Conservation (phyloP, 768 basidiomycete genomes). For the Panus rudis region DNA sequence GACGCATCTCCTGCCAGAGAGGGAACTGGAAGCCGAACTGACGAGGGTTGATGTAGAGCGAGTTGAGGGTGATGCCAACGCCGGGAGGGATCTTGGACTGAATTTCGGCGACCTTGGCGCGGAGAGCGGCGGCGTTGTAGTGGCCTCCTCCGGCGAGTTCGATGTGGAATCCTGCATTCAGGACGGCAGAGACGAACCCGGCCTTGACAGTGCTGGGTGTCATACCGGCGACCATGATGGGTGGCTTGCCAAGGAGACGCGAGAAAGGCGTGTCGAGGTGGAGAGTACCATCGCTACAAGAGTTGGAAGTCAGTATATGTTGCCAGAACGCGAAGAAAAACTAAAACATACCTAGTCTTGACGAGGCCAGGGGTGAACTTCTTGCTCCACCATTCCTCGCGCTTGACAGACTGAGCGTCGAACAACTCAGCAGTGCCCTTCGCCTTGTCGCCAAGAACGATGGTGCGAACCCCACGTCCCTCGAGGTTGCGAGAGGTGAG, state of each 20-base stretch:
- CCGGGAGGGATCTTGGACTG: slow-evolving; percentile 79
- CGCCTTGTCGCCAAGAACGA: slow-evolving; percentile 86
- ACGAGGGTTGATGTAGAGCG: slow-evolving; percentile 96
- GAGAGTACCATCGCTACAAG: slow-evolving; percentile 77
- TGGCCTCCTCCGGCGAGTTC: slow-evolving; percentile 98
- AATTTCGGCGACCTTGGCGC: slow-evolving; percentile 89
- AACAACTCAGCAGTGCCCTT: slow-evolving; percentile 87
- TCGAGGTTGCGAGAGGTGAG: slow-evolving; percentile 87
- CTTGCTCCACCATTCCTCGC: slow-evolving; percentile 89
- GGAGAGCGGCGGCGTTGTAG: slow-evolving; percentile 86
- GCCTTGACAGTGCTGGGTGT: slow-evolving; percentile 95
- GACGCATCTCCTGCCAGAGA: slow-evolving; percentile 95
- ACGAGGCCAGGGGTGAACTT: slow-evolving; percentile 81
- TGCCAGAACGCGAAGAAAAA: neutral
- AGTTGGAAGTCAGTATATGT: slow-evolving; percentile 3
- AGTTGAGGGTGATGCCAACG: slow-evolving; percentile 88
- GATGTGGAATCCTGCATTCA: slow-evolving; percentile 91
- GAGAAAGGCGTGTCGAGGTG: slow-evolving; percentile 97
- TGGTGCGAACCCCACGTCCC: slow-evolving; percentile 86
- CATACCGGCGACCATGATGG: slow-evolving; percentile 99
- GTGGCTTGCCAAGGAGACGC: slow-evolving; percentile 90
- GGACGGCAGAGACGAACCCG: slow-evolving; percentile 89
- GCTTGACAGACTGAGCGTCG: slow-evolving; percentile 52
- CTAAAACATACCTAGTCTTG: slow-evolving; percentile 67
- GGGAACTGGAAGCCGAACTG: slow-evolving; percentile 98